Conservation (phyloP, 768 basidiomycete genomes). For the Suillus luteus region DNA sequence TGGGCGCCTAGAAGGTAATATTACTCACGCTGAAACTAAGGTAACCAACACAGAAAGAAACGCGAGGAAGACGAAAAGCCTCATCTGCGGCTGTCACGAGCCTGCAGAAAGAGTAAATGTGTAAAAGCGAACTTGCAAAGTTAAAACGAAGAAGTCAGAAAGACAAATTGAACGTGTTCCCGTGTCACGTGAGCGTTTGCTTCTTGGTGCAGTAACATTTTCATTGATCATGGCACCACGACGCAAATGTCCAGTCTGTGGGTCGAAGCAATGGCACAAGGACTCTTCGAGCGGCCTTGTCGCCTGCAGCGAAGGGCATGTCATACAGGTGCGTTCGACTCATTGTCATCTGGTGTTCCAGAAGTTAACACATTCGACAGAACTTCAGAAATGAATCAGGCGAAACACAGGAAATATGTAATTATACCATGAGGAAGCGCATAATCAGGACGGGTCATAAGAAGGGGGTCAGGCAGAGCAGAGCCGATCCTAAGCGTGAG, state of each 20-base stretch:
- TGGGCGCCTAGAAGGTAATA: neutral
- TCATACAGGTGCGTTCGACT: constrained; percentile 66
- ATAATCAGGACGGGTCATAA: constrained; percentile 58
- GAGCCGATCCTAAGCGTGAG: constrained; percentile 63
- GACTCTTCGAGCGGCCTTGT: constrained; percentile 79
- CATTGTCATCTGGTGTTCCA: constrained; percentile 6
- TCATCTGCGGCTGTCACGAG: constrained; percentile 43
- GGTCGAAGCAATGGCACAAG: constrained; percentile 87
- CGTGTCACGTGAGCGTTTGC: neutral
- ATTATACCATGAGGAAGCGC: constrained; percentile 66
- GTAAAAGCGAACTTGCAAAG: neutral
- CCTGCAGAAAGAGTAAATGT: neutral
- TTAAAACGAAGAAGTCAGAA: neutral
- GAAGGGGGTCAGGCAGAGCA: constrained; percentile 51
- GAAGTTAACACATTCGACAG: constrained; percentile 38
- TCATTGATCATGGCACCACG: constrained; percentile 54
- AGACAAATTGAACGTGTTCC: neutral
- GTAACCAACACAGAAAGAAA: constrained; percentile 56
- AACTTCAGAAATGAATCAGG: constrained; percentile 81
- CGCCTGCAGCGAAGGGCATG: constrained; percentile 89
- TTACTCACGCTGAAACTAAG: constrained; percentile 59
- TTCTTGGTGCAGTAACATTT: neutral
- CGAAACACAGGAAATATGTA: constrained; percentile 64
- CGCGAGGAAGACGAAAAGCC: constrained; percentile 44
- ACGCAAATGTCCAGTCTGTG: constrained; percentile 73